Base-by-base conservation (phyloP, 2,329 filamentous ascomycete species). In the Alternaria sp. region DNA sequence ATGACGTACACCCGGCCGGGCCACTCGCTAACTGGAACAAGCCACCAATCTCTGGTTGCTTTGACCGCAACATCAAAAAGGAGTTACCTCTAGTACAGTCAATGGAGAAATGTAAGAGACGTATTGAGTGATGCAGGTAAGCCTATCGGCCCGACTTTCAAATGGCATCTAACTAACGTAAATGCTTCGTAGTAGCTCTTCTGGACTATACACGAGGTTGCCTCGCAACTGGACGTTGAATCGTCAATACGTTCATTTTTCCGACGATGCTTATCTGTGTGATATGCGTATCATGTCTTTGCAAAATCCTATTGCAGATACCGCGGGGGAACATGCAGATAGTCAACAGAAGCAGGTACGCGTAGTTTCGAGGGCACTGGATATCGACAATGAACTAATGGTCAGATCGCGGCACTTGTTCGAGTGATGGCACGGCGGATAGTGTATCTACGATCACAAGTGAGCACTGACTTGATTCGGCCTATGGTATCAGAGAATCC, bases 1-100 rank as follows among this genome's bases (percentile, higher is more conserved):
- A 62, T 62, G 59, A 62, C 59, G 59, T 59, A 62, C 3, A 46
- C 44, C 26, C 24, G n/a, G 30, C 20, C 16, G 47, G 52, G 8
- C 18, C 20, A 36, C 22, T 24, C 34, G 56, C 41, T 43, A 55
- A 38, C 9, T 44, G 16, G 11, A 20, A 32, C 38, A 54, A 59
- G 57, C 57, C 51, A 54, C 57, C n/a, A 57, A 57, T 43, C 32
- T 38, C 28, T 14, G 38, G 3, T 41, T 5, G 8, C 43, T 39
- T 41, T 7, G 11, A 4, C 26, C 30, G 16, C 43, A 41, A 32
- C 22, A 20, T 38, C 26, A 34, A 43, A 16, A 24, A 28, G 16
- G 14, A 26, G 11, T 24, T 14, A n/a, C 22, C 18, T 20, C 28
- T 41, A 28, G 8, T 24, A 11, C 12, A 16, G 7, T 44, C 11